These are phyloP conservation scores for Podospora pseudopauciseta DNA, from an alignment of 495 filamentous ascomycete species.

Conservation along the genomic window DNA sequence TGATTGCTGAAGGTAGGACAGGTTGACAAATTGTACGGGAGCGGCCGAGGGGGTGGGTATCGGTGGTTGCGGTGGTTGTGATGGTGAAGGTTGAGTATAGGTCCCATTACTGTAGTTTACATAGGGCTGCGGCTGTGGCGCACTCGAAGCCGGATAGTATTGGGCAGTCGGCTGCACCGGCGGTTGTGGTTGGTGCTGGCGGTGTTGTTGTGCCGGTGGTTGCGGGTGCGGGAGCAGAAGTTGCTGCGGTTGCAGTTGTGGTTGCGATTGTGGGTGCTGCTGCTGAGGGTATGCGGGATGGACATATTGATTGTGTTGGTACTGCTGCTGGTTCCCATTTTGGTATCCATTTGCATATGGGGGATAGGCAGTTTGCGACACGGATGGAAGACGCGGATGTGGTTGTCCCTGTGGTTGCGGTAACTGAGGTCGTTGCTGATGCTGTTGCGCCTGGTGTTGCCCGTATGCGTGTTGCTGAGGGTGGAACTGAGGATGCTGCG, in stretches of 20 bases:
- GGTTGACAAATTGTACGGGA: constrained; percentile 17
- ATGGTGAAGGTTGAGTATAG: constrained; percentile 2
- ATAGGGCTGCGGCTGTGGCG: not conserved
- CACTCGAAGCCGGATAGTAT: not conserved
- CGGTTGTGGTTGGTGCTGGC: constrained; percentile 16
- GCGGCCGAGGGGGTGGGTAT: constrained; percentile 2
- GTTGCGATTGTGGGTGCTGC: constrained; percentile 24
- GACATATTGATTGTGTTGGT: constrained; percentile 30
- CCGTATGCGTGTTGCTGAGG: constrained; percentile 20
- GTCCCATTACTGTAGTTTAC: constrained; percentile 7
- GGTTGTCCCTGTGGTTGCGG: constrained; percentile 18
- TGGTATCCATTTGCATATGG: constrained; percentile 22
- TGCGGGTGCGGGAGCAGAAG: constrained; percentile 7
- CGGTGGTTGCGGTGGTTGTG: not conserved
- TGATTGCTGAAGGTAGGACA: constrained; percentile 22
- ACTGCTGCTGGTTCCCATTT: constrained; percentile 27
- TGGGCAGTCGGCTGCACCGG: constrained; percentile 7
- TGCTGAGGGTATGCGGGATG: constrained; percentile 18
- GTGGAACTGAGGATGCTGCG: constrained; percentile 11
- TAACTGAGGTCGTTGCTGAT: constrained; percentile 24
- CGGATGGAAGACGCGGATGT: constrained; percentile 25
- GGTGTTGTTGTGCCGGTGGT: constrained; percentile 16
- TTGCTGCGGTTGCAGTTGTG: constrained; percentile 17
- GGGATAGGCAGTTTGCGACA: constrained; percentile 15
- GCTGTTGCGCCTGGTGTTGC: constrained; percentile 21